Conservation (phyloP, 208 protist genomes). For the Naegleria lovaniensis region DNA sequence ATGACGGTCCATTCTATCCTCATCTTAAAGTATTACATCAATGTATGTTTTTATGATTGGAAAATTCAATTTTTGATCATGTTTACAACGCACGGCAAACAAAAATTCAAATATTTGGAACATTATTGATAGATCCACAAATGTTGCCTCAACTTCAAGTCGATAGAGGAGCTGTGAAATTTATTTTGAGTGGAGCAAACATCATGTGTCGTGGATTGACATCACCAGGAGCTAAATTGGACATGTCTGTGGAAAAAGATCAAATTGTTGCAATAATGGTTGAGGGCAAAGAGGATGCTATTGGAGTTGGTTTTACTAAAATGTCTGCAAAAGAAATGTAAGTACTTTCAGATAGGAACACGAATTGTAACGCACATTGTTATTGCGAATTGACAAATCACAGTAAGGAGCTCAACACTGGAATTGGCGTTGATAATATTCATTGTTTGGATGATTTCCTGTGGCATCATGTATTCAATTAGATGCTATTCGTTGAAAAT, state of each 20-base stretch:
- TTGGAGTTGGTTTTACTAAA: constrained; percentile 79
- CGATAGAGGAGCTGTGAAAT: constrained; percentile 91
- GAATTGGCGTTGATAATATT: constrained; percentile 89
- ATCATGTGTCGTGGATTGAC: constrained; percentile 95
- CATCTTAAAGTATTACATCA: constrained; percentile 89
- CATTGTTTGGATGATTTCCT: constrained; percentile 91
- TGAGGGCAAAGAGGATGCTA: constrained; percentile 90
- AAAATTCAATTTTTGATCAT: background rate
- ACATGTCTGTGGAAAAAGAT: constrained; percentile 40
- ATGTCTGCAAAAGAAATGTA: constrained; percentile 84
- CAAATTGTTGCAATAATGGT: constrained; percentile 76
- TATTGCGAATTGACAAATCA: background rate
- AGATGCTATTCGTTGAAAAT: background rate
- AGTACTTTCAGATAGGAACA: background rate
- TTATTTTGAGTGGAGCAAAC: constrained; percentile 91
- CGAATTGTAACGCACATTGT: too few species aligned
- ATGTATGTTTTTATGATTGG: constrained; percentile 47
- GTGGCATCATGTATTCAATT: constrained; percentile 52
- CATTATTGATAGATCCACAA: constrained; percentile 63
- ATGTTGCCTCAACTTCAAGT: constrained; percentile 88
- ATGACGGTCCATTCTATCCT: constrained; percentile 86
- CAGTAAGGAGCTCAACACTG: constrained; percentile 62
- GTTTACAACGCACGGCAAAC: constrained; percentile 7
- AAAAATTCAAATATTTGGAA: background rate
- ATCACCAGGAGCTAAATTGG: constrained; percentile 75